These are phyloP conservation scores for Escallonia rubra DNA, from an alignment of 129 eudicot genomes.

Conservation along the genomic window DNA sequence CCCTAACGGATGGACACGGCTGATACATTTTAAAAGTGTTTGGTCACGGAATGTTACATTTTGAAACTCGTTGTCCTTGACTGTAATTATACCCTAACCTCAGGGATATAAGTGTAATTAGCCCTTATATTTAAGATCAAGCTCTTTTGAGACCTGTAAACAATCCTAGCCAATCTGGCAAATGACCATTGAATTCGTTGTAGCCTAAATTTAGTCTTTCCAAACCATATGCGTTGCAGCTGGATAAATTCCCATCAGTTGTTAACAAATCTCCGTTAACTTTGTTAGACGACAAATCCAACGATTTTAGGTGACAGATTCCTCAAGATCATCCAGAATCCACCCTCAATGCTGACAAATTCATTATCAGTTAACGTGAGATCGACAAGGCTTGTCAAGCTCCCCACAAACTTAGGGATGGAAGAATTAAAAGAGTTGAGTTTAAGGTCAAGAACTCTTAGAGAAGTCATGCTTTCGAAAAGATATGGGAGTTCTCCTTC, in stretches of 20 bases:
- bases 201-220: conserved; percentile 13
- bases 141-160: conserved; percentile 15
- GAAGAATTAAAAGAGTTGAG: too few species aligned
- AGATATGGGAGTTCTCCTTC: conserved; percentile 19
- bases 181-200: conserved; percentile 25
- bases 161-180: conserved; percentile 15
- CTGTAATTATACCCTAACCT: too few species aligned
- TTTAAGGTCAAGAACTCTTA: too few species aligned
- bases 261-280: conserved; percentile 21
- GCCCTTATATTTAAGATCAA: conserved; percentile 20
- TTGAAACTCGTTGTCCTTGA: too few species aligned
- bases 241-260: conserved; percentile 7
- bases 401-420: too few species aligned
- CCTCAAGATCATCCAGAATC: background rate
- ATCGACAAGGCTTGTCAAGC: too few species aligned
- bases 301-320: conserved; percentile 17
- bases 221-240: conserved; percentile 4
- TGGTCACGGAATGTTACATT: too few species aligned
- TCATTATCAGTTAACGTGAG: too few species aligned
- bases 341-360: too few species aligned
- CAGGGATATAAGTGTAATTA: too few species aligned
- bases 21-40: too few species aligned
- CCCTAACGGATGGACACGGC: too few species aligned
- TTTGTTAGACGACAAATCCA: conserved; percentile 18
- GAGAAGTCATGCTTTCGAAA: background rate